Percentiles rank a stretch among this genome's conserved stretches.
Conservation (phyloP, 2,329 filamentous ascomycete genomes). For the Nemania abortiva region DNA sequence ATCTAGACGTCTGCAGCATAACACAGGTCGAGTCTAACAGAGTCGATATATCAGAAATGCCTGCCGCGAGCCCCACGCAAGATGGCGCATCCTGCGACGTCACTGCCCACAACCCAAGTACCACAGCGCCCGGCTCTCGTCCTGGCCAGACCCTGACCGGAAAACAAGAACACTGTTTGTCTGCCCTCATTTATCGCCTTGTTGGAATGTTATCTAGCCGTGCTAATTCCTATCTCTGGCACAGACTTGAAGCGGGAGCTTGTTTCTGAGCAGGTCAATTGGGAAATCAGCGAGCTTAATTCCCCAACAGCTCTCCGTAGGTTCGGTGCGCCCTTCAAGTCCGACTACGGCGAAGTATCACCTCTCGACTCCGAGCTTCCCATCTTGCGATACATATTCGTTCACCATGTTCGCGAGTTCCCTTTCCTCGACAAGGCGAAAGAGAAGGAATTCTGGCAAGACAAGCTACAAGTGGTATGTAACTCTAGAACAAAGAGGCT, state of each 20-base stretch:
- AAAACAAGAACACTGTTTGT: constrained; percentile 96
- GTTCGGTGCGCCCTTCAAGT: constrained; percentile 95
- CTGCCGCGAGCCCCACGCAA: constrained; percentile 41
- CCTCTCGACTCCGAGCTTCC: constrained; percentile 95
- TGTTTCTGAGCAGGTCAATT: constrained; percentile 87
- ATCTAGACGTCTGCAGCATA: not conserved
- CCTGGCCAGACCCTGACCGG: constrained; percentile 76
- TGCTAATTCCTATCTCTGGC: constrained; percentile 42
- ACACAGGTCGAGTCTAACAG: constrained; percentile 17
- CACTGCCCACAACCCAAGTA: constrained; percentile 25
- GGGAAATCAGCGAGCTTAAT: constrained; percentile 92
- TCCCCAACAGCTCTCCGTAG: constrained; percentile 93
- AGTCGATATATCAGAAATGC: constrained; percentile 40
- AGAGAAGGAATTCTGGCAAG: constrained; percentile 99
- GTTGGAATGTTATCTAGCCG: not conserved
- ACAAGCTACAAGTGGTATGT: constrained; percentile 92
- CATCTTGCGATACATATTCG: constrained; percentile 95
- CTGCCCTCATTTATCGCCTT: not conserved
- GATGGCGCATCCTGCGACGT: constrained; percentile 43
- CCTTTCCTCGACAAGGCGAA: constrained; percentile 96
- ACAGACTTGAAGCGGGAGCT: constrained; percentile 98
- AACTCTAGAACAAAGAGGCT: constrained; percentile 1
- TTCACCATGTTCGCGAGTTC: constrained; percentile 97
- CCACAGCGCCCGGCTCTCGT: constrained; percentile 38
- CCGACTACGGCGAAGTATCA: constrained; percentile 90